Evolutionary conservation across 2,329 filamentous ascomycete genomes (phyloP).

Genomic region (Ceratocystis lukuohia): DNA sequence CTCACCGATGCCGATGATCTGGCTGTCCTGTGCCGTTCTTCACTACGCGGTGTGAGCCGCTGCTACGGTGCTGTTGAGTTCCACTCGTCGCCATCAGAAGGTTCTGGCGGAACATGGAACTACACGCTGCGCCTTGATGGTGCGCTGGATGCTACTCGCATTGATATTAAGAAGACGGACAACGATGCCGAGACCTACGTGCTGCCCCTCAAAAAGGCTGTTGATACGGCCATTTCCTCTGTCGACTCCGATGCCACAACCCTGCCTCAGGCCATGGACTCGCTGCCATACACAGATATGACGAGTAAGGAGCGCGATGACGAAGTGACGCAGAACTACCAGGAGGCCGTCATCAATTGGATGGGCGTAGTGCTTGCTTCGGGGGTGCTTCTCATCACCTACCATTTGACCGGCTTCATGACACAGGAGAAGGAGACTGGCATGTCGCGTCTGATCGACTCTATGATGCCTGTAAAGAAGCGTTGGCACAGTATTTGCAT

Average conservation of each 20-base stretch:
- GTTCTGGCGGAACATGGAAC: slow-evolving; percentile 58
- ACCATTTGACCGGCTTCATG: slow-evolving; percentile 76
- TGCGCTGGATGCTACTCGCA: slow-evolving; percentile 43
- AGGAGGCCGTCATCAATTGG: slow-evolving; percentile 54
- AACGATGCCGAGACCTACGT: slow-evolving; percentile 70
- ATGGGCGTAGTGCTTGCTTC: slow-evolving; percentile 69
- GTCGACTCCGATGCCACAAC: slow-evolving; percentile 28
- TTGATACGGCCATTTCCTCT: slow-evolving; percentile 58
- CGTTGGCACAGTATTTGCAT: slow-evolving; percentile 67
- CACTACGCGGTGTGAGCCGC: slow-evolving; percentile 50
- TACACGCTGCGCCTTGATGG: slow-evolving; percentile 73
- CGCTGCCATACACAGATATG: slow-evolving; percentile 64
- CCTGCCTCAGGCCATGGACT: slow-evolving; percentile 37
- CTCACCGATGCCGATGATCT: slow-evolving; percentile 45
- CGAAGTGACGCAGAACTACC: slow-evolving; percentile 55
- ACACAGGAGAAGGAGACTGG: slow-evolving; percentile 75
- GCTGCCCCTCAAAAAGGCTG: slow-evolving; percentile 63
- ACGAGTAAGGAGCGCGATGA: slow-evolving; percentile 54
- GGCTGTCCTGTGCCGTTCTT: slow-evolving; percentile 47
- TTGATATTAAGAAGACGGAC: slow-evolving; percentile 48
- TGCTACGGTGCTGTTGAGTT: slow-evolving; percentile 68
- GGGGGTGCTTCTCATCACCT: slow-evolving; percentile 66
- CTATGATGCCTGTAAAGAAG: slow-evolving; percentile 69
- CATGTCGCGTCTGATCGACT: slow-evolving; percentile 78
- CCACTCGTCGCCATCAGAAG: slow-evolving; percentile 60